Percentiles rank a stretch among this genome's conserved stretches.
phyloP scores from a whole-genome alignment of 2,329 filamentous ascomycete genomes.

The Metarhizium anisopliae region DNA sequence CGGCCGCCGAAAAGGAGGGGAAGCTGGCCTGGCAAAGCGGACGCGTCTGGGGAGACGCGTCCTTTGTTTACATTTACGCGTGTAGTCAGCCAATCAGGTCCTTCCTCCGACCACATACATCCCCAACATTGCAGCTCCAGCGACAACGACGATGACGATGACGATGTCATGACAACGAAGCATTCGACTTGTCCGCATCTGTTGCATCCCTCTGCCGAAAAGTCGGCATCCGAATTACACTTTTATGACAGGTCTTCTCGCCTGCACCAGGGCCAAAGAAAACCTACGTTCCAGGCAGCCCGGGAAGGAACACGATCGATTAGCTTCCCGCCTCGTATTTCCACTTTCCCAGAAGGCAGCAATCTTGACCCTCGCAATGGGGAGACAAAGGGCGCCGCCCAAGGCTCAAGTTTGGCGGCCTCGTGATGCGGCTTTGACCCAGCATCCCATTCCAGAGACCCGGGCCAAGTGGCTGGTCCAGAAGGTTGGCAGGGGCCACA shows the following conservation, averaged over 20 bases:
- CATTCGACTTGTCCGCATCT: background rate
- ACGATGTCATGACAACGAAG: background rate
- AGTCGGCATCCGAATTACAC: background rate
- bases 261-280: background rate
- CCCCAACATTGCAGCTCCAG: background rate
- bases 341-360: background rate
- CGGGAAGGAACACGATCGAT: background rate
- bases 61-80: conserved; percentile 6
- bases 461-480: background rate
- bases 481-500: background rate
- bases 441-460: background rate
- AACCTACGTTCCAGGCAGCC: background rate
- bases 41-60: conserved; percentile 6
- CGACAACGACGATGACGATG: background rate
- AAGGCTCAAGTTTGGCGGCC: background rate
- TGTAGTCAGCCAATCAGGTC: conserved; percentile 1
- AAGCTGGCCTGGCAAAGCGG: background rate
- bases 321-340: background rate
- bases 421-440: background rate
- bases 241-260: background rate
- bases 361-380: background rate
- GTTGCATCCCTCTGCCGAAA: background rate
- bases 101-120: background rate
- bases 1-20: background rate
- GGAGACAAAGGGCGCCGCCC: background rate